Conservation (phyloP, 441 rosid species). For the Pelargonium cotyledonis region DNA sequence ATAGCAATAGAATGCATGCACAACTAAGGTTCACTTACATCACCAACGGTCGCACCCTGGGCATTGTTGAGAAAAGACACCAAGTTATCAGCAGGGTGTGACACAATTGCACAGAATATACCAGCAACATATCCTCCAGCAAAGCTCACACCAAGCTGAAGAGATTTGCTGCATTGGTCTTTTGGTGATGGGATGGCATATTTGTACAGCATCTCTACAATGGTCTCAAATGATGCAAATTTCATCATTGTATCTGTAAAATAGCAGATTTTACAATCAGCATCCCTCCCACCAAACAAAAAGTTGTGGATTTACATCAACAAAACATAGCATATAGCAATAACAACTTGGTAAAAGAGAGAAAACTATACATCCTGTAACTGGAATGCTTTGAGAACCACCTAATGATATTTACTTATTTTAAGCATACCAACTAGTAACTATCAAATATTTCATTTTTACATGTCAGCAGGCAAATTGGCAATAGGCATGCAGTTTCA, state of each 20-base stretch:
- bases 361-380: background rate
- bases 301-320: background rate
- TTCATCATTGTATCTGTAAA: slow-evolving; percentile 94
- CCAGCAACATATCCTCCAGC: slow-evolving; percentile 98
- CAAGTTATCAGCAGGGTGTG: slow-evolving; percentile 94
- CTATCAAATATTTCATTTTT: background rate
- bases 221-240: slow-evolving; percentile 96
- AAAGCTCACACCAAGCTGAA: slow-evolving; percentile 90
- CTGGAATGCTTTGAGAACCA: background rate
- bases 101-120: slow-evolving; percentile 71
- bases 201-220: slow-evolving; percentile 94
- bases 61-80: slow-evolving; percentile 98
- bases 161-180: slow-evolving; percentile 75
- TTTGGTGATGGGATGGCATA: slow-evolving; percentile 78
- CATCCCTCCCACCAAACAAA: too few species aligned
- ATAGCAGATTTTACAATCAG: too few species aligned
- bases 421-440: background rate
- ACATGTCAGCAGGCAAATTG: background rate
- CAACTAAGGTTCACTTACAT: slow-evolving; percentile 40
- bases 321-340: background rate
- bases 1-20: background rate
- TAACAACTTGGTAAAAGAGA: background rate
- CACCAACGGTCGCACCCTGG: slow-evolving; percentile 76
- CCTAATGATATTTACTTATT: background rate
- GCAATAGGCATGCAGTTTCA: too few species aligned